phyloP scores from a whole-genome alignment of 1,284 basidiomycete species.

The Sporisorium reilianum region DNA sequence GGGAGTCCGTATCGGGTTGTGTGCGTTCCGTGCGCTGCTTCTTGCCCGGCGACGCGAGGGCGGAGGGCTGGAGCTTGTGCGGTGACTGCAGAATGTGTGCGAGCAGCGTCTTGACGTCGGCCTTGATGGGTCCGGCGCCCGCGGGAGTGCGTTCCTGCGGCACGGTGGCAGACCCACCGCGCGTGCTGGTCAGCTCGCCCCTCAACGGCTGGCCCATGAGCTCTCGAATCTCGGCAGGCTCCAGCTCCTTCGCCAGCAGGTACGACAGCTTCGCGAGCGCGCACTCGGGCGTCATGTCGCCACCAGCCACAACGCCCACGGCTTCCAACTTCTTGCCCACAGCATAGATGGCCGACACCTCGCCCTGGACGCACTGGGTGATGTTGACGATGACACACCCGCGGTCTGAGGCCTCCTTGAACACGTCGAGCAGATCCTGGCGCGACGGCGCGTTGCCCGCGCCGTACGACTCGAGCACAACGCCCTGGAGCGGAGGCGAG shows the following conservation, averaged over 20 bases:
- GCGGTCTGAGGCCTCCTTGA: conserved; percentile 82
- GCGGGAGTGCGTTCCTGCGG: conserved; percentile 39
- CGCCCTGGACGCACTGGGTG: conserved; percentile 81
- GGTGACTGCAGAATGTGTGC: conserved; percentile 50
- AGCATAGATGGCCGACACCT: conserved; percentile 75
- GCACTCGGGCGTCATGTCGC: conserved; percentile 94
- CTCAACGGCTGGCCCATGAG: conserved; percentile 84
- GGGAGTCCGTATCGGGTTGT: neutral
- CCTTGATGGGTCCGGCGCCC: conserved; percentile 27
- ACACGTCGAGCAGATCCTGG: conserved; percentile 72
- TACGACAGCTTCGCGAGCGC: conserved; percentile 89
- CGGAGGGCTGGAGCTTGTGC: conserved; percentile 19
- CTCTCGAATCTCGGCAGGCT: conserved; percentile 77
- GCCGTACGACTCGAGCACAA: conserved; percentile 89
- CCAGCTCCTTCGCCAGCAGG: conserved; percentile 85
- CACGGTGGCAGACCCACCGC: conserved; percentile 14
- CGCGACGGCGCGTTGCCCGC: conserved; percentile 75
- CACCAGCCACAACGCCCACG: conserved; percentile 61
- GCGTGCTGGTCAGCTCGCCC: conserved; percentile 79
- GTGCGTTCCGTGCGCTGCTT: neutral
- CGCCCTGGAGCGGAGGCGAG: conserved; percentile 67
- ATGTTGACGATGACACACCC: conserved; percentile 90
- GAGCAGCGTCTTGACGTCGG: conserved; percentile 42
- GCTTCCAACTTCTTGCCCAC: conserved; percentile 79
- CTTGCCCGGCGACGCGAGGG: neutral